Evolutionary conservation across 2,329 filamentous ascomycete genomes (phyloP).

Genomic region (Chaetoscypha palmicola): DNA sequence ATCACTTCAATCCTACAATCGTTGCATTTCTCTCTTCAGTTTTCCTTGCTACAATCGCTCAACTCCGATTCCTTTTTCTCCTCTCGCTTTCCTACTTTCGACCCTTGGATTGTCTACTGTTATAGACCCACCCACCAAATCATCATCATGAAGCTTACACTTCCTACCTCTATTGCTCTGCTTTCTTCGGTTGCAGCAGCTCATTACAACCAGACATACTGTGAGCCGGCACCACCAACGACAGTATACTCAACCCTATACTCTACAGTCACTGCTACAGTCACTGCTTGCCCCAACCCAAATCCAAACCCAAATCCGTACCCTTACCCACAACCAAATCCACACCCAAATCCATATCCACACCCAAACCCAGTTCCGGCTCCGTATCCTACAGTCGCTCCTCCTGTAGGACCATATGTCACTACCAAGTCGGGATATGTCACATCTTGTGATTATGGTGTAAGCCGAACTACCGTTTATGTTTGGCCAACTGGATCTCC

Average conservation of each 20-base stretch:
- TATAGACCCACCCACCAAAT: not conserved
- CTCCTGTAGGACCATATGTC: slow-evolving; percentile 6
- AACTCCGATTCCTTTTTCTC: not conserved
- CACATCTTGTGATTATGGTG: slow-evolving; percentile 7
- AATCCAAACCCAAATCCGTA: slow-evolving; percentile 1
- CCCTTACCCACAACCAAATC: not conserved
- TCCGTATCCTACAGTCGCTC: not conserved
- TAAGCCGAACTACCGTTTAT: slow-evolving; percentile 2
- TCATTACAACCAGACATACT: not conserved
- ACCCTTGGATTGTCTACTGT: not conserved
- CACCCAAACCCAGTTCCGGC: not conserved
- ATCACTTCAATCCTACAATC: slow-evolving; percentile 2
- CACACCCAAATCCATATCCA: not conserved
- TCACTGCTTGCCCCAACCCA: not conserved
- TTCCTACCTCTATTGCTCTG: not conserved
- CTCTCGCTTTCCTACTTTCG: not conserved
- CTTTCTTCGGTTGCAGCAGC: slow-evolving; percentile 1
- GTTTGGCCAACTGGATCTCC: not conserved
- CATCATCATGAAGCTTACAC: slow-evolving; percentile 7
- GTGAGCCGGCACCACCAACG: not conserved
- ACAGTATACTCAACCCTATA: slow-evolving; percentile 1
- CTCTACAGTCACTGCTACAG: slow-evolving; percentile 2
- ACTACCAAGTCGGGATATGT: slow-evolving; percentile 1
- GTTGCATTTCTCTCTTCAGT: not conserved
- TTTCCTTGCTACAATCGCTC: slow-evolving; percentile 3